phyloP scores from a whole-genome alignment of 2,329 filamentous ascomycete genomes.

The Alternaria metachromatica region DNA sequence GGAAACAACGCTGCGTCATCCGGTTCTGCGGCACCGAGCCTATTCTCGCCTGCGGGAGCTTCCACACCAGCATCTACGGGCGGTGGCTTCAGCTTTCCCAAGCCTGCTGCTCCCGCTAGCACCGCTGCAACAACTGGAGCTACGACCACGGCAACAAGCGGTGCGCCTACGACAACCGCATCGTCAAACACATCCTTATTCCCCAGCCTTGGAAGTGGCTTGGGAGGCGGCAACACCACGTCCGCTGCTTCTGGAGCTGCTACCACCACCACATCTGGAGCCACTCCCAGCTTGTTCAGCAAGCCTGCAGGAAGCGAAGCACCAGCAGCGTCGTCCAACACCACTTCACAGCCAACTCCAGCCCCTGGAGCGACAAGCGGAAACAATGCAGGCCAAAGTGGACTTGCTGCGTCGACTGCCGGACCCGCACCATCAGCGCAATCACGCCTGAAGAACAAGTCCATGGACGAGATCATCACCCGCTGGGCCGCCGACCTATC shows the following conservation, averaged over 20 bases:
- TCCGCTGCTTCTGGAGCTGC: constrained; percentile 24
- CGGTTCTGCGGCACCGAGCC: constrained; percentile 29
- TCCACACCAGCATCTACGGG: constrained; percentile 19
- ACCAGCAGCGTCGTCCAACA: constrained; percentile 26
- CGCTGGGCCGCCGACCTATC: constrained; percentile 94
- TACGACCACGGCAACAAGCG: constrained; percentile 24
- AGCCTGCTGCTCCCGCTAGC: constrained; percentile 20
- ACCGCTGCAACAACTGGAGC: constrained; percentile 28
- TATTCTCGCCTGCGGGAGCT: constrained; percentile 29
- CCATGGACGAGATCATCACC: constrained; percentile 98
- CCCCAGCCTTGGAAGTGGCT: constrained; percentile 20
- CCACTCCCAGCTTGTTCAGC: constrained; percentile 27
- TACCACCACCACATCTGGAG: constrained; percentile 17
- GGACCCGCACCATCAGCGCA: constrained; percentile 80
- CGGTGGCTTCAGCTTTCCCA: constrained; percentile 23
- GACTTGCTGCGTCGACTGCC: constrained; percentile 74
- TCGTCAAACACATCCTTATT: constrained; percentile 29
- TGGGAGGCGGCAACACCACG: constrained; percentile 27
- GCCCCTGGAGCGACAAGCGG: constrained; percentile 23
- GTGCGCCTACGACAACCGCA: constrained; percentile 23
- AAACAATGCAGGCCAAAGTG: constrained; percentile 38
- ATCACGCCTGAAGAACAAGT: constrained; percentile 95
- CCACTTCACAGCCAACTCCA: constrained; percentile 30
- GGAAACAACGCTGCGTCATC: constrained; percentile 29
- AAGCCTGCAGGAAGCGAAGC: constrained; percentile 30